Conservation (phyloP, 2,329 filamentous ascomycete species). For the Neopestalotiopsis sp. region DNA sequence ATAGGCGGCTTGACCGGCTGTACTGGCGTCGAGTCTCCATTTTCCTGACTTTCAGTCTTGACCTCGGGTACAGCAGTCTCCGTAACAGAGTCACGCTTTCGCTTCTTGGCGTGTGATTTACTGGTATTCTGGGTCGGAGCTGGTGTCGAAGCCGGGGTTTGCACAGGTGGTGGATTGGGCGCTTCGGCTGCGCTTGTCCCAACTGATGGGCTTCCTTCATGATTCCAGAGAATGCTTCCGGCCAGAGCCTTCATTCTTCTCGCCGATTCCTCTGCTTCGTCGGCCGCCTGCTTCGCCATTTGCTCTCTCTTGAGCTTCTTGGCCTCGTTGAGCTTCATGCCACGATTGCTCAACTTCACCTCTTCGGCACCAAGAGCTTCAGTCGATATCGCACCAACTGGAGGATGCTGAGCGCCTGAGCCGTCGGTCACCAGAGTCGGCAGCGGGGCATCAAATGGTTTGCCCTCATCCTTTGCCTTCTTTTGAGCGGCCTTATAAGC, state of each 20-base stretch:
- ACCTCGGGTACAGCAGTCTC: constrained; percentile 34
- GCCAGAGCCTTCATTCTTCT: constrained; percentile 57
- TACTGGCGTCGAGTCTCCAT: constrained; percentile 32
- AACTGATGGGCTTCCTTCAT: constrained; percentile 38
- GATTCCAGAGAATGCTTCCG: constrained; percentile 44
- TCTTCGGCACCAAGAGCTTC: constrained; percentile 64
- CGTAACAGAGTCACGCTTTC: constrained; percentile 49
- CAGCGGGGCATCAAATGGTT: constrained; percentile 57
- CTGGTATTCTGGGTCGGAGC: constrained; percentile 30
- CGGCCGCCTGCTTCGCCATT: constrained; percentile 63
- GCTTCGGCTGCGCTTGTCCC: constrained; percentile 32
- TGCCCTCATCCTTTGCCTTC: constrained; percentile 69
- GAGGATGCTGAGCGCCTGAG: constrained; percentile 57
- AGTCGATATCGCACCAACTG: constrained; percentile 64
- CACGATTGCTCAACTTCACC: constrained; percentile 69
- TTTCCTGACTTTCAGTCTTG: constrained; percentile 33
- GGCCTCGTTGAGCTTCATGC: constrained; percentile 79
- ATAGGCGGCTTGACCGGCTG: constrained; percentile 40
- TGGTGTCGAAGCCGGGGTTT: constrained; percentile 17
- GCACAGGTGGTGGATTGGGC: background rate
- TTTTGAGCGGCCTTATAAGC: constrained; percentile 66
- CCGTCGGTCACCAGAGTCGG: constrained; percentile 50
- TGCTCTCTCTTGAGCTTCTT: constrained; percentile 76
- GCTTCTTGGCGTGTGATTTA: constrained; percentile 43
- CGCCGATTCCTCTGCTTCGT: constrained; percentile 64